Conservation (phyloP, 768 basidiomycete species). For the Tylopilus felleus region DNA sequence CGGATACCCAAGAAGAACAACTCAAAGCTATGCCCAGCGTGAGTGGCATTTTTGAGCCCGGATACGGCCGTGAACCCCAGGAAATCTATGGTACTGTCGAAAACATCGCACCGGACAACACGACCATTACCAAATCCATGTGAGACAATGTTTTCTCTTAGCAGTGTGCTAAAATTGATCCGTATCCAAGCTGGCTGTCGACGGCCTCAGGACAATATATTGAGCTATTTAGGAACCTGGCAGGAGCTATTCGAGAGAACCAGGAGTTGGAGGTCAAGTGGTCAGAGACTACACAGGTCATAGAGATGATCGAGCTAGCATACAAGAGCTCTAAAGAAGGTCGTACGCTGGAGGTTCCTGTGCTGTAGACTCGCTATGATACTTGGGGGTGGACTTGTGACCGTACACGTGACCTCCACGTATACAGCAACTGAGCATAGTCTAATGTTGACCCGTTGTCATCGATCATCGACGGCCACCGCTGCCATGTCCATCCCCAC, state of each 20-base stretch:
- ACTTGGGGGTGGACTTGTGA: neutral
- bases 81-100: constrained; percentile 62
- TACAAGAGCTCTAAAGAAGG: constrained; percentile 57
- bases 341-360: constrained; percentile 37
- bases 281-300: constrained; percentile 65
- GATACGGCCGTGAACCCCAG: constrained; percentile 62
- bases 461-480: neutral
- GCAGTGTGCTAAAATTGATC: constrained; percentile 23
- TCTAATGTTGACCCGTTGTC: neutral
- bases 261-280: constrained; percentile 63
- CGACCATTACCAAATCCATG: constrained; percentile 26
- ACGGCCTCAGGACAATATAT: constrained; percentile 55
- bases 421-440: constrained; percentile 4
- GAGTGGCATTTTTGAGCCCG: constrained; percentile 39
- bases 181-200: constrained; percentile 56
- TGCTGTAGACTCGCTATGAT: neutral
- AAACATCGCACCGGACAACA: constrained; percentile 46
- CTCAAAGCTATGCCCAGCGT: constrained; percentile 55
- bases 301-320: constrained; percentile 77
- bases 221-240: constrained; percentile 64
- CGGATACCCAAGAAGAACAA: constrained; percentile 79
- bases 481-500: constrained; percentile 27
- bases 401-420: constrained; percentile 33
- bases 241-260: constrained; percentile 54
- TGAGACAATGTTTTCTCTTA: constrained; percentile 12